Percentiles rank a stretch among this genome's conserved stretches.
These are phyloP conservation scores for Cladosporium sp. DNA, from an alignment of 2,329 filamentous ascomycete species.

Conservation along the genomic window DNA sequence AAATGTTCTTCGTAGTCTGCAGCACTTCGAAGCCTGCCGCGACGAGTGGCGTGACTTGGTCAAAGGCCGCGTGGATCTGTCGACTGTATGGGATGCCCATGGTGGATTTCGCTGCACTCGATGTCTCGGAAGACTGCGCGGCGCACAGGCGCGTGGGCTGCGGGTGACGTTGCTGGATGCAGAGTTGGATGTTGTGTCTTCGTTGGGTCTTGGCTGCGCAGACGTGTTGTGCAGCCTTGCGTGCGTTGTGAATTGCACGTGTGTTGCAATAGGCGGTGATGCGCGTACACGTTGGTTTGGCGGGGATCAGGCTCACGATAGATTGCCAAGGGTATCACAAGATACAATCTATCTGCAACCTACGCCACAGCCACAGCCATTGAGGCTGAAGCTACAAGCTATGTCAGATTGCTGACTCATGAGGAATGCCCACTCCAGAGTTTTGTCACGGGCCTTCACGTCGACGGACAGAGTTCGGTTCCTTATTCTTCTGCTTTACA, in stretches of 20 bases:
- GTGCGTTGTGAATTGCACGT: not conserved
- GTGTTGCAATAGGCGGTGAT: not conserved
- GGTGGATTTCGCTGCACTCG: not conserved
- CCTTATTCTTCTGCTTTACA: too few species aligned
- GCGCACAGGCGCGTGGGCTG: not conserved
- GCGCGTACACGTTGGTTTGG: not conserved
- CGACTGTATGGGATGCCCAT: constrained; percentile 53
- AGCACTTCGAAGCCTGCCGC: constrained; percentile 47
- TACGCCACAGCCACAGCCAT: too few species aligned
- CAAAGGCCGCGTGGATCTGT: constrained; percentile 50
- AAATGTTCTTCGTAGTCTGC: constrained; percentile 48
- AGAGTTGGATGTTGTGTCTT: not conserved
- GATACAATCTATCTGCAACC: not conserved
- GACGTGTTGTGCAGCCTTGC: not conserved
- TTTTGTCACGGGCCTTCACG: too few species aligned
- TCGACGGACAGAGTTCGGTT: too few species aligned
- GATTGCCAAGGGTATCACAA: not conserved
- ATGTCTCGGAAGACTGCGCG: not conserved
- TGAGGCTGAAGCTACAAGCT: too few species aligned
- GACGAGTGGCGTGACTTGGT: constrained; percentile 51
- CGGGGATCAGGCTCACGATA: not conserved
- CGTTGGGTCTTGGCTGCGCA: not conserved
- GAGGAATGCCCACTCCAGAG: too few species aligned
- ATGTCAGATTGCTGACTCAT: too few species aligned
- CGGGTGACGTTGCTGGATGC: not conserved